phyloP scores from a whole-genome alignment of 2,329 filamentous ascomycete genomes.

The Venturia carpophila region DNA sequence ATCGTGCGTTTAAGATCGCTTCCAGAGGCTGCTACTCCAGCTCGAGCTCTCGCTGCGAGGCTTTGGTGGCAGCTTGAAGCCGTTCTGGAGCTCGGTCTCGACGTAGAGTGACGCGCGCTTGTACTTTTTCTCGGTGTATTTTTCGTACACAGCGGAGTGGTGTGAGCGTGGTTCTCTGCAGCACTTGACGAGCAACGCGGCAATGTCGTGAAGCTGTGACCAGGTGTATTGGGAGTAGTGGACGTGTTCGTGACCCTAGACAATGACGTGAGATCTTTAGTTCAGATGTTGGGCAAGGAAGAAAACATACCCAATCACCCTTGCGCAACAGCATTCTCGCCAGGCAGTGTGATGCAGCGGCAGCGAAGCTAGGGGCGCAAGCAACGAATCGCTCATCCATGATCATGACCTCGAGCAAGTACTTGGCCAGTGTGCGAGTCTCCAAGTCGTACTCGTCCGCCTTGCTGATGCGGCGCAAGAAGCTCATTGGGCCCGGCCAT shows the following conservation, averaged over 20 bases:
- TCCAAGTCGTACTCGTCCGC: constrained; percentile 96
- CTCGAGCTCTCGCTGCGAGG: constrained; percentile 19
- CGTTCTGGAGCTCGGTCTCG: constrained; percentile 60
- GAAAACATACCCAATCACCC: constrained; percentile 75
- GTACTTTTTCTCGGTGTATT: constrained; percentile 82
- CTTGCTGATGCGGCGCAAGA: constrained; percentile 92
- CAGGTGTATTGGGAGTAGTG: constrained; percentile 94
- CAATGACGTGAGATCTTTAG: constrained; percentile 30
- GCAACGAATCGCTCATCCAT: constrained; percentile 98
- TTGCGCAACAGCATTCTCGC: constrained; percentile 83
- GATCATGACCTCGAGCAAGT: constrained; percentile 91
- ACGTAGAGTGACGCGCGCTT: constrained; percentile 78
- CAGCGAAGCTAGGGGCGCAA: constrained; percentile 79
- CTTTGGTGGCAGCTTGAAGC: constrained; percentile 44
- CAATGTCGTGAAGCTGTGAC: constrained; percentile 67
- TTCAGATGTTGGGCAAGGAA: constrained; percentile 9
- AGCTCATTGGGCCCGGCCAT: constrained; percentile 99
- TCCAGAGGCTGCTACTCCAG: constrained; percentile 16
- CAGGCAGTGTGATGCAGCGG: constrained; percentile 87
- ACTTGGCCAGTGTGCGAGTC: constrained; percentile 91
- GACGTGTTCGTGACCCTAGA: constrained; percentile 69
- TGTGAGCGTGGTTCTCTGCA: constrained; percentile 74
- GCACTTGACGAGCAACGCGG: constrained; percentile 77
- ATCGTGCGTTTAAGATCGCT: constrained; percentile 1
- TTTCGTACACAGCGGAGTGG: constrained; percentile 81